Evolutionary conservation across 306 rosid genomes (phyloP).

Genomic region (Vachellia pachyceras): DNA sequence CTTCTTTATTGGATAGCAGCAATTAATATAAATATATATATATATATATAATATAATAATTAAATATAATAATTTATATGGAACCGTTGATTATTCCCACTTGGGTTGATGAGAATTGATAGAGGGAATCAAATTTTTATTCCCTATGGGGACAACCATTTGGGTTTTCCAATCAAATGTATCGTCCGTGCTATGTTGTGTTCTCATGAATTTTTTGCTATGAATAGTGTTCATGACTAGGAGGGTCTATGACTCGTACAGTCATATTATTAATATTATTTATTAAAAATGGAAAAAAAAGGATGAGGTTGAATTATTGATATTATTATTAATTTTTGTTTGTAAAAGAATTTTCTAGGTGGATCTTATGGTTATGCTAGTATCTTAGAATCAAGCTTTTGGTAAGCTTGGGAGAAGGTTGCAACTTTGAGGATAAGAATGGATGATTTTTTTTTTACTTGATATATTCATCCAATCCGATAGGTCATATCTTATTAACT

Average conservation of each 20-base stretch:
- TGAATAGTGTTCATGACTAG: too few species aligned
- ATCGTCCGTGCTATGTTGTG: conserved; percentile 16
- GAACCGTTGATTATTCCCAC: conserved; percentile 1
- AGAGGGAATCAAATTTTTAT: conserved; percentile 8
- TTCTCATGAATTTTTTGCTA: too few species aligned
- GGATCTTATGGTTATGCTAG: background rate
- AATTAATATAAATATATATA: background rate
- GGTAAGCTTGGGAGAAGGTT: background rate
- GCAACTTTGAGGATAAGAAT: too few species aligned
- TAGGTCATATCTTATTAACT: too few species aligned
- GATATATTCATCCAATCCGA: too few species aligned
- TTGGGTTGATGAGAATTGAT: background rate
- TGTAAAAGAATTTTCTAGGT: background rate
- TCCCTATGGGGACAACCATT: conserved; percentile 23
- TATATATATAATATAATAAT: too few species aligned
- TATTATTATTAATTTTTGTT: background rate
- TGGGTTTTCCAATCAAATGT: conserved; percentile 34
- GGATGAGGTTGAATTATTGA: background rate
- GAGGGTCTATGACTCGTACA: too few species aligned
- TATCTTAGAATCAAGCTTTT: background rate
- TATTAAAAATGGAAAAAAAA: too few species aligned
- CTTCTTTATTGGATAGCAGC: background rate
- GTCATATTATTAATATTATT: too few species aligned
- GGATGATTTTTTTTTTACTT: too few species aligned
- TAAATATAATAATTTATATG: background rate